Percentiles rank a stretch among this genome's conserved stretches.
Evolutionary conservation across 1,284 basidiomycete genomes (phyloP).

Genomic region (Ganoderma boninense): DNA sequence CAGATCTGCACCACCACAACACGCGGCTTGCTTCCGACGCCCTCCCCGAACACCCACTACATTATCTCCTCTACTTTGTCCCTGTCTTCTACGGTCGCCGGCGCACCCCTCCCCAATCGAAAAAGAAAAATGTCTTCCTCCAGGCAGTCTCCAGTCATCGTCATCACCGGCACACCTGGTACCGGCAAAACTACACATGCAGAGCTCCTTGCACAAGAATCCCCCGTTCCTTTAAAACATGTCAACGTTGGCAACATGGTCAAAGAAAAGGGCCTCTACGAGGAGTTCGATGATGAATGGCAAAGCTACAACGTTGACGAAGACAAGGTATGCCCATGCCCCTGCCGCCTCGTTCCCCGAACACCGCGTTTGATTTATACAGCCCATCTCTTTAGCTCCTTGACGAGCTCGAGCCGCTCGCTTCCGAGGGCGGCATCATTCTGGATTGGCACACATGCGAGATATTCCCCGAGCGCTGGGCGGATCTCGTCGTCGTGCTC

Average conservation of each 20-base stretch:
- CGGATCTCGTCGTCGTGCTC: slow-evolving; percentile 95
- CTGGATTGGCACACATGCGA: slow-evolving; percentile 99
- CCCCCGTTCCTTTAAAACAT: slow-evolving; percentile 74
- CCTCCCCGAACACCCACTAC: background rate
- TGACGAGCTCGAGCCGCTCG: slow-evolving; percentile 86
- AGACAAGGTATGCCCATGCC: slow-evolving; percentile 73
- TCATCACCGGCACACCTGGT: slow-evolving; percentile 93
- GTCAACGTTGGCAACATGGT: slow-evolving; percentile 93
- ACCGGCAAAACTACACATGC: slow-evolving; percentile 94
- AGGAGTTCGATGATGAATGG: slow-evolving; percentile 94
- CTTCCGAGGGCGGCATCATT: slow-evolving; percentile 79
- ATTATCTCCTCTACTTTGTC: background rate
- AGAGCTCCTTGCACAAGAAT: slow-evolving; percentile 75
- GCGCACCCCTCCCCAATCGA: background rate
- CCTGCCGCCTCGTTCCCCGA: slow-evolving; percentile 15
- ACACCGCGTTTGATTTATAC: slow-evolving; percentile 25
- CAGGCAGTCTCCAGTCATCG: slow-evolving; percentile 76
- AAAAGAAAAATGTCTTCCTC: slow-evolving; percentile 36
- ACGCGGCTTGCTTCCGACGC: background rate
- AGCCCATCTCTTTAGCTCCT: slow-evolving; percentile 63
- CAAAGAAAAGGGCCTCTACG: slow-evolving; percentile 85
- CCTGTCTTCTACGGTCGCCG: background rate
- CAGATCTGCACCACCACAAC: background rate
- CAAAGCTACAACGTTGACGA: slow-evolving; percentile 95
- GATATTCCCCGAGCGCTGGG: slow-evolving; percentile 95